Percentiles rank a stretch among this genome's conserved stretches.
phyloP scores from a whole-genome alignment of 2,329 filamentous ascomycete genomes.

The Fusarium liriodendri region DNA sequence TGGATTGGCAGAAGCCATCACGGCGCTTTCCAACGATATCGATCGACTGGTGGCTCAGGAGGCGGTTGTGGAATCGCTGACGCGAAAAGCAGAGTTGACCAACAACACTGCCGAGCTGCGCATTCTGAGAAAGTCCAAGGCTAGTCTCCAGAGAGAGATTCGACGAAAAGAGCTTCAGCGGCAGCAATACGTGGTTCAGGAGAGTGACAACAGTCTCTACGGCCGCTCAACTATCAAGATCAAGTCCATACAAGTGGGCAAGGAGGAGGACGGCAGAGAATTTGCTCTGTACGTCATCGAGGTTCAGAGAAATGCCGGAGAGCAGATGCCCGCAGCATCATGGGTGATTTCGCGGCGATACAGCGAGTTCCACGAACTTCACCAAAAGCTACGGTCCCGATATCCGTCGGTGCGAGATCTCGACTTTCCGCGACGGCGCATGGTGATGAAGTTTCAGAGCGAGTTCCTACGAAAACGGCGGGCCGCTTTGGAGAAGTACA shows the following conservation, averaged over 20 bases:
- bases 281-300: constrained; percentile 95
- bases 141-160: constrained; percentile 92
- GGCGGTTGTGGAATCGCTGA: constrained; percentile 89
- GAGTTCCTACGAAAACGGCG: constrained; percentile 94
- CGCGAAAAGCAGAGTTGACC: constrained; percentile 93
- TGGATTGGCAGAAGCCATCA: constrained; percentile 92
- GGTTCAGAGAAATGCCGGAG: constrained; percentile 88
- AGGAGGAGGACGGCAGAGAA: constrained; percentile 91
- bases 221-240: constrained; percentile 91
- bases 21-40: constrained; percentile 87
- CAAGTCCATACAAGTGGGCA: constrained; percentile 91
- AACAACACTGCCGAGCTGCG: constrained; percentile 95
- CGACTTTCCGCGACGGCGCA: constrained; percentile 90
- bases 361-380: constrained; percentile 95
- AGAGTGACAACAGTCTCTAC: constrained; percentile 97
- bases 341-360: constrained; percentile 95
- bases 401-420: constrained; percentile 90
- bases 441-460: constrained; percentile 96
- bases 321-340: constrained; percentile 95
- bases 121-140: constrained; percentile 92
- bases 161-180: constrained; percentile 93
- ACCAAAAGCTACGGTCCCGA: constrained; percentile 85
- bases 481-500: constrained; percentile 84
- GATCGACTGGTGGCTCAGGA: constrained; percentile 90
- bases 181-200: constrained; percentile 96